Evolutionary conservation across 768 basidiomycete genomes (phyloP).

Genomic region (Lentinula detonsa): DNA sequence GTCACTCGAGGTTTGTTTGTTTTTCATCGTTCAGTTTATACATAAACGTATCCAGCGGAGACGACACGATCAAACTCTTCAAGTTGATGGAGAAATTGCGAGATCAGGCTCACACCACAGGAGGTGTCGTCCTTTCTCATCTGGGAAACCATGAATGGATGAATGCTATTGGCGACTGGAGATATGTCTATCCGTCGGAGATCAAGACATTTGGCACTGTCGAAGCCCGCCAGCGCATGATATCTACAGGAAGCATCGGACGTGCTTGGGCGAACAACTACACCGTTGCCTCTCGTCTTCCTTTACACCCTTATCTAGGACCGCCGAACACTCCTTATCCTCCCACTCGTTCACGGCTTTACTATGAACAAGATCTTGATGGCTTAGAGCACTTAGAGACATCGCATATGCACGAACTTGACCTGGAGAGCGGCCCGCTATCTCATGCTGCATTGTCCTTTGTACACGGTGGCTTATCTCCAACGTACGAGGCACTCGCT

Average conservation of each 20-base stretch:
- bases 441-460: conserved; percentile 84
- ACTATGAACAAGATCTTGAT: conserved; percentile 23
- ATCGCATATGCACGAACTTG: conserved; percentile 20
- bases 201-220: conserved; percentile 77
- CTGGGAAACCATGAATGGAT: conserved; percentile 97
- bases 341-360: conserved; percentile 23
- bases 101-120: conserved; percentile 58
- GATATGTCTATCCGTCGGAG: conserved; percentile 82
- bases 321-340: conserved; percentile 60
- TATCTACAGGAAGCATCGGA: conserved; percentile 75
- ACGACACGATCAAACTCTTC: conserved; percentile 86
- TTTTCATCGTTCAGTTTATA: neutral
- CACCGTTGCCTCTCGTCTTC: conserved; percentile 73
- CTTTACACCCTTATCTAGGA: conserved; percentile 67
- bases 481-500: conserved; percentile 63
- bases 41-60: conserved; percentile 48
- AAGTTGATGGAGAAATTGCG: conserved; percentile 80
- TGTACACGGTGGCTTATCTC: conserved; percentile 88
- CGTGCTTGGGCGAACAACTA: conserved; percentile 84
- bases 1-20: conserved; percentile 11
- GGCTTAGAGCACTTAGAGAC: conserved; percentile 12
- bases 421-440: conserved; percentile 34
- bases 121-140: conserved; percentile 70
- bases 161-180: conserved; percentile 91
- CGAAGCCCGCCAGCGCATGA: conserved; percentile 61